A percentile compares a stretch with the other conserved stretches of the same genome.
These are phyloP conservation scores for Fusarium setosum DNA, from an alignment of 2,329 filamentous ascomycete genomes.

Conservation along the genomic window DNA sequence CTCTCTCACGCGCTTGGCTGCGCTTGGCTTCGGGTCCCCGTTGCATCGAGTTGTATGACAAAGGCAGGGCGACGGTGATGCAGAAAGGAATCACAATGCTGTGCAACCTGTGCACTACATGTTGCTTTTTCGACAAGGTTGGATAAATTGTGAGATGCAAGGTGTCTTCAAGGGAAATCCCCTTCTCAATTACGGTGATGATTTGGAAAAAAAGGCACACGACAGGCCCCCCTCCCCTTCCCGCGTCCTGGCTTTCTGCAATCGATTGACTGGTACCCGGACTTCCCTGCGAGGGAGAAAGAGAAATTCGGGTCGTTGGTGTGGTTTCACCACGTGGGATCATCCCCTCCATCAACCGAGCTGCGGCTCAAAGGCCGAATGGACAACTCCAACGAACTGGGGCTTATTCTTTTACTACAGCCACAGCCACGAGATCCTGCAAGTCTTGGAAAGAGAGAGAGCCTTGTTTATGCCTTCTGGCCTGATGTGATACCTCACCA, in stretches of 20 bases:
- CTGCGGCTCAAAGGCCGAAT: conserved; percentile 38
- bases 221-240: conserved; percentile 2
- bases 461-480: conserved; percentile 17
- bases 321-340: conserved; percentile 44
- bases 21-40: conserved; percentile 29
- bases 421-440: conserved; percentile 16
- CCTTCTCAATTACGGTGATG: conserved; percentile 11
- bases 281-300: conserved; percentile 8
- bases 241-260: conserved; percentile 9
- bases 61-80: conserved; percentile 28
- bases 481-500: not conserved
- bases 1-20: conserved; percentile 21
- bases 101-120: conserved; percentile 23
- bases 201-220: conserved; percentile 5
- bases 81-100: no score
- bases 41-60: conserved; percentile 23
- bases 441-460: conserved; percentile 1
- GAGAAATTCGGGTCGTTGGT: conserved; percentile 20
- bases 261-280: conserved; percentile 17
- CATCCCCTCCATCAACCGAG: conserved; percentile 22
- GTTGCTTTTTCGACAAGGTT: conserved; percentile 17
- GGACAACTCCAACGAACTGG: conserved; percentile 24
- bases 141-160: not conserved
- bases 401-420: conserved; percentile 8
- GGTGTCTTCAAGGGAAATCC: conserved; percentile 11